Evolutionary conservation across 23 red algal genomes (phyloP).

Genomic region (Chondrus crispus): DNA sequence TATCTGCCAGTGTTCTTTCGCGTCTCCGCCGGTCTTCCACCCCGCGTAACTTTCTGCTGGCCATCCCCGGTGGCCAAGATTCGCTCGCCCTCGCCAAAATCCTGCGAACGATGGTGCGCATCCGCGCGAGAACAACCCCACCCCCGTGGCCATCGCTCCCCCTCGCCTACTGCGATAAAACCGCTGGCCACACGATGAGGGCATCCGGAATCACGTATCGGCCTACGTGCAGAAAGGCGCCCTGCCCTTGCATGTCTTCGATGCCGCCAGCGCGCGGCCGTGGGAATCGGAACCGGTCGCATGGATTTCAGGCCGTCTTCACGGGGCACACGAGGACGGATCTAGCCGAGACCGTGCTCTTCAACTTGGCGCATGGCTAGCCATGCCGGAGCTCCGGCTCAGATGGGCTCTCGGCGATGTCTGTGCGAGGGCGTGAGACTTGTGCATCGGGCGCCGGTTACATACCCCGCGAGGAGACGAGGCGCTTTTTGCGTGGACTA

Average conservation of each 20-base stretch:
- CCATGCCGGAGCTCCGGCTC: no score
- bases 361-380: constrained; percentile 55
- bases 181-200: constrained; percentile 63
- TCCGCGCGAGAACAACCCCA: not conserved
- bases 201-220: constrained; percentile 40
- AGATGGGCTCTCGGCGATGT: constrained; percentile 34
- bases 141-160: constrained; percentile 18
- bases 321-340: constrained; percentile 59
- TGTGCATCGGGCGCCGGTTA: constrained; percentile 46
- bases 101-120: constrained; percentile 12
- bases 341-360: constrained; percentile 63
- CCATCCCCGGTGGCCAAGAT: constrained; percentile 62
- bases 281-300: constrained; percentile 50
- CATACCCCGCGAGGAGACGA: constrained; percentile 51
- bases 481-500: constrained; percentile 33
- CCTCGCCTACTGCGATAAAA: constrained; percentile 64
- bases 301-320: constrained; percentile 15
- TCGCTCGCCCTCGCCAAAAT: constrained; percentile 48
- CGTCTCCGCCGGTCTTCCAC: no score
- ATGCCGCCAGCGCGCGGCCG: not conserved
- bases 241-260: constrained; percentile 36
- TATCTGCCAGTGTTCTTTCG: no score
- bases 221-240: not conserved
- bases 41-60: constrained; percentile 49
- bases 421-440: constrained; percentile 7